Conservation (phyloP, 2,329 filamentous ascomycete species). For the Aspergillus cejpii region DNA sequence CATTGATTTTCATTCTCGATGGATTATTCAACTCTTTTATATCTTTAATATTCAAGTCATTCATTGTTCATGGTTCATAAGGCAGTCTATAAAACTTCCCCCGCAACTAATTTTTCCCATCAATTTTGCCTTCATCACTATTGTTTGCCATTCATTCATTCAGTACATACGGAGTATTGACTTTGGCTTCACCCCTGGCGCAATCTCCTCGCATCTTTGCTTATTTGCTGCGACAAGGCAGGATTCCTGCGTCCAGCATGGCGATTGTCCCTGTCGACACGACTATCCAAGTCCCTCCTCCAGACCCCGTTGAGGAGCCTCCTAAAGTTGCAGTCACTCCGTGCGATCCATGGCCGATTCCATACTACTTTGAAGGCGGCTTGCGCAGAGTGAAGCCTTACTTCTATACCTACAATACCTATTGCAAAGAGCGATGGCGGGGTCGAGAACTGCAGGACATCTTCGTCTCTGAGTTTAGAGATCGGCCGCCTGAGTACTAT, state of each 20-base stretch:
- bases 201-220: slow-evolving; percentile 37
- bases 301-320: slow-evolving; percentile 16
- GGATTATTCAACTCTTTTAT: too few species aligned
- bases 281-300: slow-evolving; percentile 20
- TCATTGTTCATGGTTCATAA: too few species aligned
- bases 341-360: slow-evolving; percentile 49
- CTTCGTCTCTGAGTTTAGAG: slow-evolving; percentile 85
- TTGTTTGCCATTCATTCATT: background rate
- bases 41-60: too few species aligned
- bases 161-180: background rate
- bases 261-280: slow-evolving; percentile 31
- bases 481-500: slow-evolving; percentile 81
- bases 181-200: slow-evolving; percentile 23
- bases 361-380: slow-evolving; percentile 78
- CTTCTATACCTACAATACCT: slow-evolving; percentile 90
- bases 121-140: background rate
- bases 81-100: too few species aligned
- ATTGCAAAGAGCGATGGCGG: slow-evolving; percentile 89
- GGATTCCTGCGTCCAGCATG: slow-evolving; percentile 32
- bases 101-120: background rate
- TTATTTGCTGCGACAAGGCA: slow-evolving; percentile 36
- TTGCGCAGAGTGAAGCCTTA: slow-evolving; percentile 80
- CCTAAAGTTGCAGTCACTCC: slow-evolving; percentile 28
- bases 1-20: too few species aligned
- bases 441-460: slow-evolving; percentile 75